Conservation (phyloP, 1,284 basidiomycete genomes). For the Rhodotorula mucilaginosa region DNA sequence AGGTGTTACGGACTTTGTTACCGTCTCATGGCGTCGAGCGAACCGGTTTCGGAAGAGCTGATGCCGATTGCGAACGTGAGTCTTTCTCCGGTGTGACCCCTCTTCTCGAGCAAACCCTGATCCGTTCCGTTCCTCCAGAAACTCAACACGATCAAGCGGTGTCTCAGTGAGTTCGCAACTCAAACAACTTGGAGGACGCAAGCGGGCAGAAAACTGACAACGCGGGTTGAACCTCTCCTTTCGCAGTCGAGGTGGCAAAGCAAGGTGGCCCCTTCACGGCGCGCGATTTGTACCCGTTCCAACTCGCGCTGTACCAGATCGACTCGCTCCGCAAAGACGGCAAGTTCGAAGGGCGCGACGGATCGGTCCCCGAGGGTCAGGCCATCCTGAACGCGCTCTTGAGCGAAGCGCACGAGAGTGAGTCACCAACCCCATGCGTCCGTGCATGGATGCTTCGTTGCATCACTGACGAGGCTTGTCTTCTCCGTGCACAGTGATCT, state of each 20-base stretch:
- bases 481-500: constrained; percentile 1
- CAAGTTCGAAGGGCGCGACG: constrained; percentile 76
- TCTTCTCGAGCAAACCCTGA: neutral
- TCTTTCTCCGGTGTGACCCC: constrained; percentile 26
- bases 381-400: constrained; percentile 91
- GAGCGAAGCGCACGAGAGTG: constrained; percentile 91
- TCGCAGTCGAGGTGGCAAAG: constrained; percentile 91
- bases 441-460: no score
- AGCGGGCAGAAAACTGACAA: neutral
- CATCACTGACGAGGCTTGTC: neutral
- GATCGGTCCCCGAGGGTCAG: constrained; percentile 83
- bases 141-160: constrained; percentile 44
- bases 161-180: constrained; percentile 26
- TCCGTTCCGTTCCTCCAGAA: constrained; percentile 20
- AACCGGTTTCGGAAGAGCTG: constrained; percentile 68
- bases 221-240: neutral
- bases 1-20: constrained; percentile 97
- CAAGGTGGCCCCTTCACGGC: constrained; percentile 93
- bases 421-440: constrained; percentile 55
- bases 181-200: constrained; percentile 10
- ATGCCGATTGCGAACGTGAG: constrained; percentile 60
- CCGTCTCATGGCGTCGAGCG: constrained; percentile 88
- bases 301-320: constrained; percentile 61
- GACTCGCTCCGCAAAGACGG: constrained; percentile 89
- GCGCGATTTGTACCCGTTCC: constrained; percentile 84